Base-by-base conservation (phyloP, 169 alveolate genomes). In the Plasmodium yoelii region DNA sequence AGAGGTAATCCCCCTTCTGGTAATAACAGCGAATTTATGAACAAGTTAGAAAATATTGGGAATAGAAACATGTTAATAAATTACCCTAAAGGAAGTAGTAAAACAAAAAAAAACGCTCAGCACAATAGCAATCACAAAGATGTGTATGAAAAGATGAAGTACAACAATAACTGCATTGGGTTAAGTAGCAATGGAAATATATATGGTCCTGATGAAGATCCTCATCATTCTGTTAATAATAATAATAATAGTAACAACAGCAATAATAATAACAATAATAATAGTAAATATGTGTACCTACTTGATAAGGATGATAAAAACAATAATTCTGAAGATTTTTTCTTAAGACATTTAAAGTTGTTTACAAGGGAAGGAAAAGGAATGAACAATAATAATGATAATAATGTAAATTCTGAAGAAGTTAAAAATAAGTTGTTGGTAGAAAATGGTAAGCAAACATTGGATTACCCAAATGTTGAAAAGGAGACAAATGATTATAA, bases 401-500 rank as follows among this genome's bases (percentile, higher is more conserved):
- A 8, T 2, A 28, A 47, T 13, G 61, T n/a, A 49, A 24, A 34
- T 4, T 22, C 63, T 13, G 80, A 69, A 44, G 65, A 64, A 0
- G 34, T 42, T 12, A n/a, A 65, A 1, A 18, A 61, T 4, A 47
- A 56, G 13, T 8, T 34, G 9, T 24, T 6, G 9, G 46, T 18
- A 15, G 73, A 2, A 12, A 72, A 73, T 26, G 51, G 26, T 59
- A 7, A 64, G 15, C 28, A 63, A 26, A 46, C 39, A 56, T 39
- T 49, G 63, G 77, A 77, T 44, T 51, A 24, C 10, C 44, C 13
- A 39, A 77, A 13, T 49, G 34, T 34, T 49, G 88, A 64, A 47
- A 77, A 77, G 19, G 88, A 77, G 63, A 63, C 59, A 2, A 77
- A 77, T 44, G 88, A 64, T 47, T 61, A 63, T 39, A 73, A 60